Evolutionary conservation across 2,329 filamentous ascomycete species (phyloP), one percentile per base, ranked within the genome.

Genomic region (Dactylonectria estremocensis): DNA sequence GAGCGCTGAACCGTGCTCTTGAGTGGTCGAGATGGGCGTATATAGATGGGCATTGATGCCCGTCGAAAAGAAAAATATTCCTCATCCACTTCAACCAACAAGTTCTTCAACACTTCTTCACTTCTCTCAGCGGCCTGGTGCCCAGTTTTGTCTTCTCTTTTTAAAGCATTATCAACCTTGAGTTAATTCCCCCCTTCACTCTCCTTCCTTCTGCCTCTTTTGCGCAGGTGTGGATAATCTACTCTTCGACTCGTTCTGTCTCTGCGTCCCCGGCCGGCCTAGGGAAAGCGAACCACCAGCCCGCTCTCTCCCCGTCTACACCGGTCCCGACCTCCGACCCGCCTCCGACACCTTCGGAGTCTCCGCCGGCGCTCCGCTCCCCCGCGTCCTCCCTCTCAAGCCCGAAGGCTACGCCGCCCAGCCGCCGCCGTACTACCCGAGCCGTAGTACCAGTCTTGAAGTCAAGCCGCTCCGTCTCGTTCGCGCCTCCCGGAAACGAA

Each of bases 401-500:
- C 61, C 69, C 35, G 52, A 66, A 13, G 67, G 64, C 35, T 71
- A 71, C 69, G 31, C 69, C 61, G 58, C 56, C 48, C 61, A 71
- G 24, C 69, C 69, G 16, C 69, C 69, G 46, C 69, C 69, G 22
- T 68, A 71, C 52, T 71, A 71, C 10, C 69, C 69, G 35, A 52
- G 62, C 13, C 69, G 59, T 33, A 50, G 50, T 45, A 52, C 31
- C 28, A 71, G 69, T 18, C 65, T 71, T 55, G 61, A 71, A 31
- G 69, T 70, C 61, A 71, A 71, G 56, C 69, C 69, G 52, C 69
- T 71, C 49, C 67, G 69, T 48, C 69, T 71, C 37, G 64, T 71
- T 46, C 67, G 69, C 16, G 67, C 67, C 10, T 68, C 67, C 22
- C 68, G 68, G 56, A 71, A 70, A 31, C 69, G 64, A 46, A 54